Conservation (phyloP, 2,329 filamentous ascomycete species). For the Exophiala xenobiotica region DNA sequence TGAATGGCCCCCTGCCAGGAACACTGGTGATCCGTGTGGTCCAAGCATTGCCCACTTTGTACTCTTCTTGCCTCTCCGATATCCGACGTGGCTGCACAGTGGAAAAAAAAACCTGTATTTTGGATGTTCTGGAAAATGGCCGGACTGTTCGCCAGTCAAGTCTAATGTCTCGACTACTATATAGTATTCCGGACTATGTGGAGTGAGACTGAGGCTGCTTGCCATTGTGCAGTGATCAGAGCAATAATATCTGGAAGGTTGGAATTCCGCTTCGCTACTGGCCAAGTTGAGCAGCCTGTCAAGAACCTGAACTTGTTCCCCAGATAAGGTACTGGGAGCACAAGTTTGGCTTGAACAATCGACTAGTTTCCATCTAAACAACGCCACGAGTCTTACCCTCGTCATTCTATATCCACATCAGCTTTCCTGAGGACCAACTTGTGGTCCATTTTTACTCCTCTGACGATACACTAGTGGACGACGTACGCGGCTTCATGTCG, state of each 20-base stretch:
- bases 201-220: neutral
- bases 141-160: neutral
- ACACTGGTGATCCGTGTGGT: neutral
- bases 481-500: neutral
- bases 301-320: neutral
- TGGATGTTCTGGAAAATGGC: neutral
- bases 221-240: neutral
- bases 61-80: neutral
- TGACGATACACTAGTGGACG: neutral
- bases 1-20: neutral
- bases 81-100: neutral
- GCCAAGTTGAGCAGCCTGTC: neutral
- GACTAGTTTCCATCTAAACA: constrained; percentile 1
- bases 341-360: neutral
- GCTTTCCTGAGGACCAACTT: neutral
- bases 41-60: neutral
- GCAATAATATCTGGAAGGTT: neutral
- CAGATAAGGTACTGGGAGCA: constrained; percentile 1
- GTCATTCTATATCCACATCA: constrained; percentile 5
- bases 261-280: neutral
- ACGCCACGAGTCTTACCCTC: constrained; percentile 12
- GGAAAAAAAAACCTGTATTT: neutral
- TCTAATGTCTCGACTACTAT: neutral
- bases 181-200: neutral
- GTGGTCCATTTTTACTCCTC: neutral